Conservation (phyloP, 371 early-diverging fungal species). For the Choanephora cucurbitarum region DNA sequence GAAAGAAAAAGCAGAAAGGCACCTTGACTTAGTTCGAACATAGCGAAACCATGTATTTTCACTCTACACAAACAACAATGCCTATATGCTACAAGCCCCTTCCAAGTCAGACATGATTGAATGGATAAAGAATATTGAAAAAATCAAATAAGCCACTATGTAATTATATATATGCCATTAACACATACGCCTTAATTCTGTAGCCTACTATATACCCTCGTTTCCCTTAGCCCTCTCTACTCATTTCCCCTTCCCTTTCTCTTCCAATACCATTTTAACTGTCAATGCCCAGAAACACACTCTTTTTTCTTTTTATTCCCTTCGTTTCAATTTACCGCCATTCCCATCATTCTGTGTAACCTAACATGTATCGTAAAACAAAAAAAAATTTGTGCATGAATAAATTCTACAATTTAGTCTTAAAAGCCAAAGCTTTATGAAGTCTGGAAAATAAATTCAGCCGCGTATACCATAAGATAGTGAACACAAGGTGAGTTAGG, state of each 20-base stretch:
- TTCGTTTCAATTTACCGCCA: constrained; percentile 12
- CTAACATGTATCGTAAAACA: constrained; percentile 4
- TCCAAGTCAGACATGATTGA: constrained; percentile 66
- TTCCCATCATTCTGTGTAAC: constrained; percentile 19
- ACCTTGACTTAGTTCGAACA: neutral
- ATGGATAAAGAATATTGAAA: constrained; percentile 75
- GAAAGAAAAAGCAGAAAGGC: neutral
- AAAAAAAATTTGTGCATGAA: constrained; percentile 5
- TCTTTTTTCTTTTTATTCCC: neutral
- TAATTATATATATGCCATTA: neutral
- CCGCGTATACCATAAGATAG: too few relatives aligned
- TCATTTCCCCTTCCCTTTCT: neutral
- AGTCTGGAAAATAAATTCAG: too few relatives aligned
- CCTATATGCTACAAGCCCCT: constrained; percentile 73
- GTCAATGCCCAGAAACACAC: neutral
- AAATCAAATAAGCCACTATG: constrained; percentile 4
- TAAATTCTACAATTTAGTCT: neutral
- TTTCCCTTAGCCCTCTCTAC: constrained; percentile 5
- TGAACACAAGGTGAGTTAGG: too few relatives aligned
- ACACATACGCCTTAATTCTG: neutral
- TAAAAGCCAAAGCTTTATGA: neutral
- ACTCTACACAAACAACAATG: constrained; percentile 73
- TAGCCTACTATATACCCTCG: constrained; percentile 1
- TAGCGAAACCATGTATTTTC: constrained; percentile 73
- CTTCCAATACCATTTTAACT: neutral